These are phyloP conservation scores for Saccharomycopsis sp. DNA, from an alignment of 805 yeast genomes.

Conservation along the genomic window DNA sequence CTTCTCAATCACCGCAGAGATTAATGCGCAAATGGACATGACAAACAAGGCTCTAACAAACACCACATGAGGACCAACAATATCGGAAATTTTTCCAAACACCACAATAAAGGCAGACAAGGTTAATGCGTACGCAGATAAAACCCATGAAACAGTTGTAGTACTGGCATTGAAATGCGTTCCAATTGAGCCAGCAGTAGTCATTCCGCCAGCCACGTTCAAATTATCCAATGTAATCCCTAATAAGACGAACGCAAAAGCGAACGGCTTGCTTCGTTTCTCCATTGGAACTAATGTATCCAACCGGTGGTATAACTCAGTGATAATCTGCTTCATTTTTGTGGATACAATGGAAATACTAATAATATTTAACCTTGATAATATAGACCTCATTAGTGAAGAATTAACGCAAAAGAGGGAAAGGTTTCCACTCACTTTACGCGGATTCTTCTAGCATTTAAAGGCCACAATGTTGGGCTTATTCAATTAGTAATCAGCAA, in stretches of 20 bases:
- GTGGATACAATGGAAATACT: too few relatives aligned
- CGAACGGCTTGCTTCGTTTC: neutral
- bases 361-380: too few relatives aligned
- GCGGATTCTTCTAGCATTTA: too few relatives aligned
- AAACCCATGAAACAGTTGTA: slow-evolving; percentile 30
- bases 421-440: too few relatives aligned
- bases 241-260: slow-evolving; percentile 16
- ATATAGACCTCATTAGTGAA: too few relatives aligned
- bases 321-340: too few relatives aligned
- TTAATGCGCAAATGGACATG: slow-evolving; percentile 36
- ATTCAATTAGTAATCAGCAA: too few relatives aligned
- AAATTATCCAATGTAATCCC: slow-evolving; percentile 13
- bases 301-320: too few relatives aligned
- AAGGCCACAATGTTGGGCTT: too few relatives aligned
- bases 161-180: slow-evolving; percentile 24
- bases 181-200: slow-evolving; percentile 2
- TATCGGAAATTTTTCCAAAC: slow-evolving; percentile 38
- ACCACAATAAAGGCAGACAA: slow-evolving; percentile 39
- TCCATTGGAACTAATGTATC: neutral
- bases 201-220: slow-evolving; percentile 10
- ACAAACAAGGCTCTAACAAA: slow-evolving; percentile 34
- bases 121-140: slow-evolving; percentile 39
- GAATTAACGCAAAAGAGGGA: too few relatives aligned
- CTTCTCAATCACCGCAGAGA: slow-evolving; percentile 33
- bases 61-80: slow-evolving; percentile 29